Evolutionary conservation across 805 yeast genomes (phyloP).

Genomic region (Spathaspora girioi): DNA sequence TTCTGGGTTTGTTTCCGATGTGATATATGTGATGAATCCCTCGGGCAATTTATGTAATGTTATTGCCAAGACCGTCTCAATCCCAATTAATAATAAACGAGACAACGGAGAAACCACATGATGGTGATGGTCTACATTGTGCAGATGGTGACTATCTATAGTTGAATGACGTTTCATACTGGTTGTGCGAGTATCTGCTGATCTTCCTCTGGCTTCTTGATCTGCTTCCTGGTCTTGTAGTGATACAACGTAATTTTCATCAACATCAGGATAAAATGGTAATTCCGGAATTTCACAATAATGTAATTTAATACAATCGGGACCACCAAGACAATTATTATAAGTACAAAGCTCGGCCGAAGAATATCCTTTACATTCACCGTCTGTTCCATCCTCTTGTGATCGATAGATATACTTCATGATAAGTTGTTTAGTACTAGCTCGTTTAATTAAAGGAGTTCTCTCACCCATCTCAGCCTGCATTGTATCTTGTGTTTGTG

Average conservation of each 20-base stretch:
- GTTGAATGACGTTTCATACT: not conserved
- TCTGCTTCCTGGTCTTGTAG: not conserved
- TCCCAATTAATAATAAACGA: conserved; percentile 76
- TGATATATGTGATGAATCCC: conserved; percentile 85
- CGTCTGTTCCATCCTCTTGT: conserved; percentile 19
- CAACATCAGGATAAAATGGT: not conserved
- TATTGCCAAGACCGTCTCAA: conserved; percentile 86
- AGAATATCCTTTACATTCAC: conserved; percentile 48
- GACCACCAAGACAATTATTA: conserved; percentile 4
- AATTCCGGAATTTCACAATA: conserved; percentile 39
- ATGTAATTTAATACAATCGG: conserved; percentile 18
- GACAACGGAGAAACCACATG: conserved; percentile 75
- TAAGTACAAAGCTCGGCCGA: conserved; percentile 35
- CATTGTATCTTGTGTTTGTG: not conserved
- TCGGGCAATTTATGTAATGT: conserved; percentile 92
- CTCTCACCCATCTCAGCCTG: conserved; percentile 14
- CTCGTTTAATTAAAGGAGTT: conserved; percentile 12
- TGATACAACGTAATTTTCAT: not conserved
- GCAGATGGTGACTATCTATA: conserved; percentile 2
- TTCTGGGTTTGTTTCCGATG: conserved; percentile 57
- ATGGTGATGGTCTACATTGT: conserved; percentile 62
- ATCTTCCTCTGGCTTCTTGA: not conserved
- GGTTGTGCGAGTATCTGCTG: not conserved
- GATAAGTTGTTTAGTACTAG: not conserved
- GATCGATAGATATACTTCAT: conserved; percentile 14